Base-by-base conservation (phyloP, 2,329 filamentous ascomycete species). In the Polytolypa hystricis region DNA sequence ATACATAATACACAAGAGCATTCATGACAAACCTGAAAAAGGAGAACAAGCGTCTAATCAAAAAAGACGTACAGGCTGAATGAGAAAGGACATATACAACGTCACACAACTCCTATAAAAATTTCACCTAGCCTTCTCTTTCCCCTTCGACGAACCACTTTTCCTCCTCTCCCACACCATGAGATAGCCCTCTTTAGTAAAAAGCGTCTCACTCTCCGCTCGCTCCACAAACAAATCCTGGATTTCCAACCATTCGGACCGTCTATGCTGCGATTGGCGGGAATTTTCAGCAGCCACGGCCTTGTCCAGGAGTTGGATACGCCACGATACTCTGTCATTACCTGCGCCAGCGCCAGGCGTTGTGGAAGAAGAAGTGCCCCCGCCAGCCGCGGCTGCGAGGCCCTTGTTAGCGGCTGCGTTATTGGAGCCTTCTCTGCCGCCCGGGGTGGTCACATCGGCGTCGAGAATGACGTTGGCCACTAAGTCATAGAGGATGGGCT, bases 181-280 rank as follows among this genome's bases (percentile, higher is more conserved):
- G 40, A 96, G 63, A 67, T 96, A 96, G 38, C 83, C 83, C 70
- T 98, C 91, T 35, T 89, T 85, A 0, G 93, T 81, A 53, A 94
- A 93, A 46, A 98, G 58, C 49, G 93, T 73, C 66, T 98, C 89
- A 44, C 76, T 83, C 60, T 89, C 81, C 14, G 91, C 82, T 60
- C 80, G 79, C 55, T 95, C 84, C 5, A 98, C 89, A 56, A 81
- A 95, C 47, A 98, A 57, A 64, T 98, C 91, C 65, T 98, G 91
- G 38, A 87, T 81, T 40, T 93, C 82, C 36, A 93, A 75, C 91
- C 91, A 98, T 56, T 93, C 82, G 21, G 83, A 81, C 15, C 80
- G 51, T 23, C 55, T 55, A 37, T 58, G 52, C 31, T 58, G 56
- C 23, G 55, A 49, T 5, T 49, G 47, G 36, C 48, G 53, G 12